phyloP scores from a whole-genome alignment of 345 rosid genomes.

The Citrus reticulata region DNA sequence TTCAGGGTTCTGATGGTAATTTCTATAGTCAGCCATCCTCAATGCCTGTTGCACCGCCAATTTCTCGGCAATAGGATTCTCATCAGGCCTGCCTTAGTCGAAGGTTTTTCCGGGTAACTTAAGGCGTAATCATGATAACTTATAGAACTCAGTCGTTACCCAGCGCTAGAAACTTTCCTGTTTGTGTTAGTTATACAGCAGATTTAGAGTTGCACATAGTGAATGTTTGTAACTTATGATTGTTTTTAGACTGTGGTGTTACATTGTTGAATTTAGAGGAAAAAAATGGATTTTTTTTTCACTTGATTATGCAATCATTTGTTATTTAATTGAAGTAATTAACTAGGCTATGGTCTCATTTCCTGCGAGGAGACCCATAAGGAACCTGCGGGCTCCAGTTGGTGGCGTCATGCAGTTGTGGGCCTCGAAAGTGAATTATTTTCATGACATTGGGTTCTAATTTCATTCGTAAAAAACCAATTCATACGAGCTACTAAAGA shows the following conservation, averaged over 20 bases:
- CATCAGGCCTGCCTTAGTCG: not conserved
- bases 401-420: too few relatives aligned
- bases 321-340: not conserved
- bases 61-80: constrained; percentile 56
- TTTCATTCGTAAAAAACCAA: too few relatives aligned
- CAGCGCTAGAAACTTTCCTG: not conserved
- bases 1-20: constrained; percentile 65
- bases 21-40: constrained; percentile 60
- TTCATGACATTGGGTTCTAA: too few relatives aligned
- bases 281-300: not conserved
- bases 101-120: not conserved
- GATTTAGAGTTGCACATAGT: constrained; percentile 28
- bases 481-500: too few relatives aligned
- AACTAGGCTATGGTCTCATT: too few relatives aligned
- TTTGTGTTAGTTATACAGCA: constrained; percentile 14
- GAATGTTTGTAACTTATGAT: constrained; percentile 26
- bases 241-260: constrained; percentile 2
- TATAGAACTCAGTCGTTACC: not conserved
- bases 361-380: too few relatives aligned
- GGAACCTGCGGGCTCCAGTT: too few relatives aligned
- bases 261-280: constrained; percentile 7
- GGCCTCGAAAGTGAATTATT: too few relatives aligned
- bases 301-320: not conserved
- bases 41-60: constrained; percentile 56
- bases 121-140: not conserved